Evolutionary conservation across 768 basidiomycete species (phyloP).

Genomic region (Phaeotremella skinneri): DNA sequence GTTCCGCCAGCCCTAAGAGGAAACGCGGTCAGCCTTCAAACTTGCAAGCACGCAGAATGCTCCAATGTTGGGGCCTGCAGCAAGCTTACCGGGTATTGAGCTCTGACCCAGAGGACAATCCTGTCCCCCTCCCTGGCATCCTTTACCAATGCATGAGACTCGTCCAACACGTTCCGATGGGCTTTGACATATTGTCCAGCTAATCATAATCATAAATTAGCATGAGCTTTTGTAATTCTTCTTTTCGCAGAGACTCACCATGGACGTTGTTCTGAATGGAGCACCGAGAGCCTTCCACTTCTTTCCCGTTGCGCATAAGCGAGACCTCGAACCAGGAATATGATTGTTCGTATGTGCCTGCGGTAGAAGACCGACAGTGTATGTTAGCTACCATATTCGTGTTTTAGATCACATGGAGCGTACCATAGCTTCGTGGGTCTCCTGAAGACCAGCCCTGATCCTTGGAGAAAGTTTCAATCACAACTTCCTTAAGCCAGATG

Average conservation of each 20-base stretch:
- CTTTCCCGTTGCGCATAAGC: constrained; percentile 29
- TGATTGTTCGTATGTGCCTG: constrained; percentile 41
- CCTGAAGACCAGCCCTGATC: constrained; percentile 44
- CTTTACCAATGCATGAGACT: constrained; percentile 21
- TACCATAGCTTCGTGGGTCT: constrained; percentile 25
- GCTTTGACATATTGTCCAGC: constrained; percentile 44
- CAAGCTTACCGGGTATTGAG: constrained; percentile 38
- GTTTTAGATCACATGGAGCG: neutral
- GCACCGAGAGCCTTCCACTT: constrained; percentile 30
- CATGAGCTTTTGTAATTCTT: neutral
- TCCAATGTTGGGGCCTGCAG: neutral
- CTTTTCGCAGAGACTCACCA: constrained; percentile 19
- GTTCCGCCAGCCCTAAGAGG: constrained; percentile 35
- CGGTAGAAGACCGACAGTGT: neutral
- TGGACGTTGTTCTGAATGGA: constrained; percentile 41
- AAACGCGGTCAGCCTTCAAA: neutral
- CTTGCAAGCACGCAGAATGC: neutral
- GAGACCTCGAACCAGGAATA: constrained; percentile 47
- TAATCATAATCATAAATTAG: constrained; percentile 13
- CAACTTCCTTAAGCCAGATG: constrained; percentile 28
- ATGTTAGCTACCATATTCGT: neutral
- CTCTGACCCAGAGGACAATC: constrained; percentile 40
- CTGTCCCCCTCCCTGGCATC: constrained; percentile 34
- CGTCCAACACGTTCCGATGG: constrained; percentile 21
- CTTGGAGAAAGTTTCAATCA: constrained; percentile 35